These are phyloP conservation scores for Thalassiosira profunda DNA, from an alignment of 108 stramenopile genomes.

Conservation along the genomic window DNA sequence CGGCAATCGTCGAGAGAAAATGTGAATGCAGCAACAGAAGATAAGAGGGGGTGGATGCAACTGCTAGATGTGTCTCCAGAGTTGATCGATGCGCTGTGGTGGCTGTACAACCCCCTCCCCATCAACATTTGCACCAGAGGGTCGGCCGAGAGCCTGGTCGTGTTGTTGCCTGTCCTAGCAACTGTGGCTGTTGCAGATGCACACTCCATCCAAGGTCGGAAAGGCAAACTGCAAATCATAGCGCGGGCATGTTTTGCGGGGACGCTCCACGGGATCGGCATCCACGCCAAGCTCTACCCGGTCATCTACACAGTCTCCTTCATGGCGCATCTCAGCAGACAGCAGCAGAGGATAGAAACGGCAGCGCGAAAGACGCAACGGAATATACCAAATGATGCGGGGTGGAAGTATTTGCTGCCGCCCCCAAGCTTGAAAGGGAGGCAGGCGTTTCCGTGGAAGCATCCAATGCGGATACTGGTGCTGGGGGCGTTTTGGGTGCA, in stretches of 20 bases:
- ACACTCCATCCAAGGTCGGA: neutral
- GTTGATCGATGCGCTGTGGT: constrained; percentile 74
- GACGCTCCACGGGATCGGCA: constrained; percentile 80
- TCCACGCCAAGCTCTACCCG: constrained; percentile 89
- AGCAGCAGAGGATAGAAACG: constrained; percentile 25
- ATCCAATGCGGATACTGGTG: constrained; percentile 24
- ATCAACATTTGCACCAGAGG: constrained; percentile 97
- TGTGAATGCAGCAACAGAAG: constrained; percentile 13
- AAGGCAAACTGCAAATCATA: constrained; percentile 1
- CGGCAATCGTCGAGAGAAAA: constrained; percentile 16
- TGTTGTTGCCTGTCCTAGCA: constrained; percentile 82
- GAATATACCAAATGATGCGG: too few species aligned
- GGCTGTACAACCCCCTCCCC: constrained; percentile 91
- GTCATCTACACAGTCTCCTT: constrained; percentile 87
- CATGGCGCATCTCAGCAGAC: constrained; percentile 62
- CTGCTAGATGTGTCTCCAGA: constrained; percentile 13
- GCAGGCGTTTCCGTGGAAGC: constrained; percentile 40
- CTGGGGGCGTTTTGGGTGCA: constrained; percentile 33
- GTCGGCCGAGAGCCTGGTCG: constrained; percentile 86
- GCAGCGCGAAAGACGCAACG: neutral
- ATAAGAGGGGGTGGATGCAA: neutral
- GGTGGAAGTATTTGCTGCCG: too few species aligned
- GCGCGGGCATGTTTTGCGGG: constrained; percentile 62
- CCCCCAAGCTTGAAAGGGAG: neutral
- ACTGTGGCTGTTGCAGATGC: constrained; percentile 60